phyloP scores from a whole-genome alignment of 805 yeast species.

The Kodamaea lidongshanica region DNA sequence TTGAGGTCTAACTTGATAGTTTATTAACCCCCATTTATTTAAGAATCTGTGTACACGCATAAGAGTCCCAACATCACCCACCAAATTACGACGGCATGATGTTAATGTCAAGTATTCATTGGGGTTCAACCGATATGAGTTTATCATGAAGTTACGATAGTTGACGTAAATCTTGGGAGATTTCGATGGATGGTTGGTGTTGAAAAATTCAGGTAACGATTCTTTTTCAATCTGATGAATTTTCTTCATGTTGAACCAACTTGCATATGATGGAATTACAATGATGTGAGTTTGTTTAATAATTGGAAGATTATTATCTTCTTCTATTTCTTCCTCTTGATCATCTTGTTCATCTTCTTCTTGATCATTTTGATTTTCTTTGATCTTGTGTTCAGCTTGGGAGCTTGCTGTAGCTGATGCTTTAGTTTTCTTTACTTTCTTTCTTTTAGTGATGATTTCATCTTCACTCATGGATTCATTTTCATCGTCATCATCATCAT shows the following conservation, averaged over 20 bases:
- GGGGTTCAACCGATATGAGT: constrained; percentile 82
- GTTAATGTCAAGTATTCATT: constrained; percentile 85
- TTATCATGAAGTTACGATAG: constrained; percentile 84
- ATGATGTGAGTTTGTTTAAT: constrained; percentile 71
- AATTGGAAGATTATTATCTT: constrained; percentile 2
- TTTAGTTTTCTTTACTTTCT: not conserved
- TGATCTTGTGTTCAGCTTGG: constrained; percentile 1
- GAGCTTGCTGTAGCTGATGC: not conserved
- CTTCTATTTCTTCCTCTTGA: not conserved
- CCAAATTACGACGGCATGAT: constrained; percentile 82
- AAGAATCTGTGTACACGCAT: constrained; percentile 79
- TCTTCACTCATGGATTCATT: constrained; percentile 1
- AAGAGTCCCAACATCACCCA: constrained; percentile 87
- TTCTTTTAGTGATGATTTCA: constrained; percentile 4
- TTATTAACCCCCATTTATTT: constrained; percentile 88
- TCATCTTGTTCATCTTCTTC: constrained; percentile 2
- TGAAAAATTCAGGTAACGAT: constrained; percentile 84
- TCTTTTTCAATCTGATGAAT: constrained; percentile 75
- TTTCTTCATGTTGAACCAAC: constrained; percentile 74
- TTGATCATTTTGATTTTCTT: constrained; percentile 1
- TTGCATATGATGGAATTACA: constrained; percentile 78
- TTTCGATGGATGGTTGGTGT: constrained; percentile 63
- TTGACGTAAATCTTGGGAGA: constrained; percentile 76
- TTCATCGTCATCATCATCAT: constrained; percentile 3
- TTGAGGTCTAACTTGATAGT: constrained; percentile 84